Conservation (phyloP, 768 basidiomycete genomes). For the Roridomyces roridus region DNA sequence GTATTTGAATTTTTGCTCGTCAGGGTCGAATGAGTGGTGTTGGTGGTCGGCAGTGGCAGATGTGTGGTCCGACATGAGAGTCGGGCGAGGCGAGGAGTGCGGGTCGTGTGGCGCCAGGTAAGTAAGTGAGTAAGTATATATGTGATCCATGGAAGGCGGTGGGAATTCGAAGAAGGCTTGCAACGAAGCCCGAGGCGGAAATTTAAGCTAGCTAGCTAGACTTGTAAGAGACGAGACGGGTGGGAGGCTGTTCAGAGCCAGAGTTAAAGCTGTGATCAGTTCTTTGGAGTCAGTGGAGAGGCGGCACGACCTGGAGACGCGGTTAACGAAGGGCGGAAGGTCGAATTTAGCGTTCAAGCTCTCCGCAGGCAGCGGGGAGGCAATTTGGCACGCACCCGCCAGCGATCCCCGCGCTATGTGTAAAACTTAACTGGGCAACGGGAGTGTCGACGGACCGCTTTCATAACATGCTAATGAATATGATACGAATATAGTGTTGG, state of each 20-base stretch:
- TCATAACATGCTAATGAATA: too few species aligned
- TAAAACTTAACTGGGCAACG: too few species aligned
- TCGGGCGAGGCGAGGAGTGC: too few species aligned
- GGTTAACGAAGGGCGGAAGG: neutral
- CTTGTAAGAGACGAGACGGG: too few species aligned
- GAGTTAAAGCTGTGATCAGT: slow-evolving; percentile 13
- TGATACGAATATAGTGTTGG: too few species aligned
- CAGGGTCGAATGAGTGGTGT: too few species aligned
- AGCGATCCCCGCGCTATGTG: slow-evolving; percentile 14
- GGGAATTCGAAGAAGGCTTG: slow-evolving; percentile 16
- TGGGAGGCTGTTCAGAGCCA: slow-evolving; percentile 9
- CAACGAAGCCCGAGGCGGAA: slow-evolving; percentile 14
- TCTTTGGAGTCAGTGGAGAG: too few species aligned
- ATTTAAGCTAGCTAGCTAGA: too few species aligned
- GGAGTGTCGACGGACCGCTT: too few species aligned
- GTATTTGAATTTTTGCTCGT: slow-evolving; percentile 16
- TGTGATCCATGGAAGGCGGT: slow-evolving; percentile 14
- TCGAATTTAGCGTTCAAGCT: neutral
- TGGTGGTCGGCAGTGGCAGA: neutral
- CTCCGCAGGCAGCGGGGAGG: slow-evolving; percentile 10
- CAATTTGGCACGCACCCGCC: slow-evolving; percentile 12
- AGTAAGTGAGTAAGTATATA: slow-evolving; percentile 4
- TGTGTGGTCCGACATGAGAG: slow-evolving; percentile 17
- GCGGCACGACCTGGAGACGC: slow-evolving; percentile 1
- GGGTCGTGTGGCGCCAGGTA: neutral